Evolutionary conservation across 1,284 basidiomycete species (phyloP).

Genomic region (Paramarasmius palmivorus): DNA sequence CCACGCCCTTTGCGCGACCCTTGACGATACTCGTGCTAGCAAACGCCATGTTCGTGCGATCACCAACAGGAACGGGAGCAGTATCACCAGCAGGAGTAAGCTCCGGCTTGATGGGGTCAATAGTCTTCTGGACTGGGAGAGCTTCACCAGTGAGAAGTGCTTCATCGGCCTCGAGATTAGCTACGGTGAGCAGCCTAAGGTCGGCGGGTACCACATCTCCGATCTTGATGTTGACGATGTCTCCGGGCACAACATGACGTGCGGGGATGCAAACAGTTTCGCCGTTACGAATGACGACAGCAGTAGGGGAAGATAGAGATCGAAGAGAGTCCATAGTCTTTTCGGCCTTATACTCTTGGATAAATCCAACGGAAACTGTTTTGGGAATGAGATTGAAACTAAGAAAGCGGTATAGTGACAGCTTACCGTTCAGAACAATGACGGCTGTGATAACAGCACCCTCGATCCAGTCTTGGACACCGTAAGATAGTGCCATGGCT

Average conservation of each 20-base stretch:
- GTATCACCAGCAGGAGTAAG: slow-evolving; percentile 13
- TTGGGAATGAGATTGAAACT: too few relatives aligned
- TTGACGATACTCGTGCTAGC: slow-evolving; percentile 66
- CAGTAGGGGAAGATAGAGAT: slow-evolving; percentile 61
- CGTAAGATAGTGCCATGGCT: slow-evolving; percentile 65
- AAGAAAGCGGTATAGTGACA: too few relatives aligned
- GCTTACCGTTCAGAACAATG: slow-evolving; percentile 56
- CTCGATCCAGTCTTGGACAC: slow-evolving; percentile 62
- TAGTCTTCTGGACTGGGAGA: slow-evolving; percentile 61
- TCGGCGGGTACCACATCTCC: slow-evolving; percentile 67
- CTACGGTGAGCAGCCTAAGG: slow-evolving; percentile 29
- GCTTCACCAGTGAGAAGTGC: slow-evolving; percentile 72
- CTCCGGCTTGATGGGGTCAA: slow-evolving; percentile 29
- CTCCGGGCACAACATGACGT: slow-evolving; percentile 63
- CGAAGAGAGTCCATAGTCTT: slow-evolving; percentile 61
- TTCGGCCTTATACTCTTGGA: slow-evolving; percentile 56
- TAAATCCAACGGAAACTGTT: slow-evolving; percentile 47
- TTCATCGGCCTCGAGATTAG: slow-evolving; percentile 63
- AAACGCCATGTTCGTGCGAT: slow-evolving; percentile 55
- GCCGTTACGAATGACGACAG: slow-evolving; percentile 56
- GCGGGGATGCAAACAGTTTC: slow-evolving; percentile 52
- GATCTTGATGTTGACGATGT: slow-evolving; percentile 55
- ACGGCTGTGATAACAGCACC: slow-evolving; percentile 67
- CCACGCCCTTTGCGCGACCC: slow-evolving; percentile 61
- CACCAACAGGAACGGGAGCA: slow-evolving; percentile 45